Base-by-base conservation (phyloP, 352 stramenopile species). In the Phytopythium chamaehyphon region DNA sequence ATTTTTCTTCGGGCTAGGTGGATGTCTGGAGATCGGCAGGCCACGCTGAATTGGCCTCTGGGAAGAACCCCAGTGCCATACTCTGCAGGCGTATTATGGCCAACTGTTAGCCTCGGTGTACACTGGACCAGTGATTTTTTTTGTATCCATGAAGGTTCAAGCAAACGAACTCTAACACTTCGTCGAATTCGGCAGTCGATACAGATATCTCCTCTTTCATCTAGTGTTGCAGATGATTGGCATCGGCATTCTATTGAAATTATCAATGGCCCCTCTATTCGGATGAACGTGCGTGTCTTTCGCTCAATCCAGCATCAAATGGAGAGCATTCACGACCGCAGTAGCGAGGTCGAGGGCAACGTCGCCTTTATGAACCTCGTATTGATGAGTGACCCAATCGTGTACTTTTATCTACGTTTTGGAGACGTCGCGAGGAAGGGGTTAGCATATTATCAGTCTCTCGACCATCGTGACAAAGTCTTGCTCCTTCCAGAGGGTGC, bases 281-380 rank as follows among this genome's bases (percentile, higher is more conserved):
- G 43, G 12, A 49, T 49, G 43, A 49, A 28, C 23, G 4, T 23
- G 21, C 37, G 59, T 11, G 45, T 40, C 6, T 64, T 60, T n/a
- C 54, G 56, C 5, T 66, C 51, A 10, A 70, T 66, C 19, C 62
- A 70, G 31, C 58, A 66, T 19, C 57, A 66, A 14, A 70, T 70
- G 57, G 51, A 63, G 38, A 60, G 54, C 31, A 31, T 70, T 0
- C 62, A 66, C 15, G 42, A 47, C 1, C 54, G 62, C 1, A 55
- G 51, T 5, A 45, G 67, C 22, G 52, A 59, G 15, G 55, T 69
- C 10, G 54, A 66, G 28, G 56, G 56, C 3, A 69, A 70, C 33
- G 49, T 71, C 10, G 61, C 67, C 0, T 67, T 75, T 33, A 71
- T 75, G 55, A 78, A 71, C 26, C 40, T 69, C 7, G 62, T 72